Conservation (phyloP, 2,329 filamentous ascomycete genomes). For the Epichloe uncinata region DNA sequence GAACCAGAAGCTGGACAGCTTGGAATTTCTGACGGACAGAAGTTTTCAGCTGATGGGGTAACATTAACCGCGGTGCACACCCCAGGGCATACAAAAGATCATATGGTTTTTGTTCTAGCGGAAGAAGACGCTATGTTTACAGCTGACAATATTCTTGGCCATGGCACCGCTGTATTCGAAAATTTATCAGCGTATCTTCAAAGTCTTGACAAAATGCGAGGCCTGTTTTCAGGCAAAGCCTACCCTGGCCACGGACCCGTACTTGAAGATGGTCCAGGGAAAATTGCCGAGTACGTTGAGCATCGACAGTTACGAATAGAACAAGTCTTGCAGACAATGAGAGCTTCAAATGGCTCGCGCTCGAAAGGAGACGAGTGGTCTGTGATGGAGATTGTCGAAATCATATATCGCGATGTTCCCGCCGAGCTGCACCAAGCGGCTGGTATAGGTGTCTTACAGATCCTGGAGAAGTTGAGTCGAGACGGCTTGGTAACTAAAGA, state of each 20-base stretch:
- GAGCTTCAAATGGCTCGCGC: slow-evolving; percentile 21
- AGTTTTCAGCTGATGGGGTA: slow-evolving; percentile 44
- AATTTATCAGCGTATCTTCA: slow-evolving; percentile 55
- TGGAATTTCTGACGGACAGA: slow-evolving; percentile 35
- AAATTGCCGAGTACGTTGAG: slow-evolving; percentile 68
- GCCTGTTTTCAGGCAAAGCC: slow-evolving; percentile 50
- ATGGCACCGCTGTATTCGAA: slow-evolving; percentile 78
- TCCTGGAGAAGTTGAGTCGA: slow-evolving; percentile 61
- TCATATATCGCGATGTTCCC: slow-evolving; percentile 72
- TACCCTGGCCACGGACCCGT: slow-evolving; percentile 85
- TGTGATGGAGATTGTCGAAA: slow-evolving; percentile 70
- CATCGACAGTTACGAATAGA: slow-evolving; percentile 71
- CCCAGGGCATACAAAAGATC: slow-evolving; percentile 65
- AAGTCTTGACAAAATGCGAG: slow-evolving; percentile 56
- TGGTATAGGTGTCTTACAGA: slow-evolving; percentile 60
- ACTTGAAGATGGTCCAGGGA: slow-evolving; percentile 56
- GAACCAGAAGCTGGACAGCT: slow-evolving; percentile 38
- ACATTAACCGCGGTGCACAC: slow-evolving; percentile 51
- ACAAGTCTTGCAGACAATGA: slow-evolving; percentile 57
- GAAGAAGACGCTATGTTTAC: slow-evolving; percentile 81
- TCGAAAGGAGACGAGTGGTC: slow-evolving; percentile 37
- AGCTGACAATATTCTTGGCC: slow-evolving; percentile 77
- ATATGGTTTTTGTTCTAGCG: slow-evolving; percentile 63
- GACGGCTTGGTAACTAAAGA: slow-evolving; percentile 52
- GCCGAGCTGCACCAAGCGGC: slow-evolving; percentile 65